Evolutionary conservation across 345 rosid genomes (phyloP).

Genomic region (Aegle marmelos): DNA sequence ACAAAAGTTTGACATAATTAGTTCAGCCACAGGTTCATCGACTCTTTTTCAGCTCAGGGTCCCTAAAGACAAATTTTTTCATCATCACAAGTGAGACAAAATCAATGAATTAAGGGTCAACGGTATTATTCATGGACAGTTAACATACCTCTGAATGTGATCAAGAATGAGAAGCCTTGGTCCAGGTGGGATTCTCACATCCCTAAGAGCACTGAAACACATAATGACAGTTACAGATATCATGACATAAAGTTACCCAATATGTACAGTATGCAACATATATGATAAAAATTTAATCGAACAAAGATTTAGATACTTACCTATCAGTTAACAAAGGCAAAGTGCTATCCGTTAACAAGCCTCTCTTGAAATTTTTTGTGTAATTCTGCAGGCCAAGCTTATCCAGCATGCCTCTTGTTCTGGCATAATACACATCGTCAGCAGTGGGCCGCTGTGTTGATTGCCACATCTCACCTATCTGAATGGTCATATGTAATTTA

Average conservation of each 20-base stretch:
- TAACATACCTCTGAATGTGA: conserved; percentile 67
- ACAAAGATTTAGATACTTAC: conserved; percentile 34
- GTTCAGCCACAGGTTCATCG: conserved; percentile 36
- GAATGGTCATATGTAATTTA: conserved; percentile 23
- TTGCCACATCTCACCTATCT: conserved; percentile 54
- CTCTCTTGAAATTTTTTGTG: conserved; percentile 88
- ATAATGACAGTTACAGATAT: background rate
- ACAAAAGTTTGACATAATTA: conserved; percentile 6
- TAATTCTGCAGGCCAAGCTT: conserved; percentile 82
- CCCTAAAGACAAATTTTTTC: conserved; percentile 41
- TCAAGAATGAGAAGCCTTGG: conserved; percentile 92
- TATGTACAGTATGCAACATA: background rate
- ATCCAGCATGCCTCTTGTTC: conserved; percentile 58
- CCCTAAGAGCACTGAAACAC: conserved; percentile 76
- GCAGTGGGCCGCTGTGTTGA: conserved; percentile 58
- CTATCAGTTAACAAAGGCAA: conserved; percentile 91
- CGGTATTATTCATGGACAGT: background rate
- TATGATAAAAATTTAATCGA: conserved; percentile 1
- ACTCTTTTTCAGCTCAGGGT: conserved; percentile 58
- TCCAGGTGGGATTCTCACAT: conserved; percentile 90
- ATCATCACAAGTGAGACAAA: background rate
- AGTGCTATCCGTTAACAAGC: conserved; percentile 75
- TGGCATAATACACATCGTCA: conserved; percentile 55
- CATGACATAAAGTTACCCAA: background rate
- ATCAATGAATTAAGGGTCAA: background rate